Evolutionary conservation across 495 filamentous ascomycete species (phyloP), one percentile per base, ranked within the genome.

Genomic region (Staphylotrichum longicolle): DNA sequence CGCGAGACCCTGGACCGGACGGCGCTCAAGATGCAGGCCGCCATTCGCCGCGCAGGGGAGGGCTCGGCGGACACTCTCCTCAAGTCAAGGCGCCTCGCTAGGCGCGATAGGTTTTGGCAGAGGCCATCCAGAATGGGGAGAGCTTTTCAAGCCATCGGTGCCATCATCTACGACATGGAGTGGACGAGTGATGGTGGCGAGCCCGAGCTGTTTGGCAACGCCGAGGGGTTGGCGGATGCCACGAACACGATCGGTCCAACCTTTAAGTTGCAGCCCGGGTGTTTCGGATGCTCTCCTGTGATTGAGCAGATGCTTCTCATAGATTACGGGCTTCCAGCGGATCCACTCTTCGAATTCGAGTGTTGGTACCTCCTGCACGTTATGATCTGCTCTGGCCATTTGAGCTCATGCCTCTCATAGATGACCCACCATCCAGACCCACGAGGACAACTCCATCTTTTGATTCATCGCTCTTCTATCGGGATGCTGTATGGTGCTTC

Each of bases 161-260:
- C 49, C 33, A 39, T 52, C 34, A 39, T 52, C 49, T 52, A 52
- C 34, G 49, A 35, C 5, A 39, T 52, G 34, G 49, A 52, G 15
- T 52, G 34, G 14, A 37, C 49, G 10, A 35, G 49, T 15, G 49
- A 15, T 39, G 37, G 6, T 10, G 2, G 27, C 20, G 32, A 52
- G 34, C 11, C 34, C 11, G 10, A 50, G 1, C 1, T 39, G 14
- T 52, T 52, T 39, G 12, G 6, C 33, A 52, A 52, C 8, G 49
- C 33, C 49, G 32, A 14, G 49, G 11, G 10, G 3, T 20, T 52
- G 49, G 49, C 32, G 14, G 34, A 37, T 20, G 49, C 34, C 12
- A 27, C 32, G 6, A 15, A 39, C 34, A 37, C 34, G 33, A 52
- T 52, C 15, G 6, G 32, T 20, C 49, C 34, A 35, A 9, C 15